Conservation (phyloP, 2,329 filamentous ascomycete species). For the Tolypocladium guangdongense region DNA sequence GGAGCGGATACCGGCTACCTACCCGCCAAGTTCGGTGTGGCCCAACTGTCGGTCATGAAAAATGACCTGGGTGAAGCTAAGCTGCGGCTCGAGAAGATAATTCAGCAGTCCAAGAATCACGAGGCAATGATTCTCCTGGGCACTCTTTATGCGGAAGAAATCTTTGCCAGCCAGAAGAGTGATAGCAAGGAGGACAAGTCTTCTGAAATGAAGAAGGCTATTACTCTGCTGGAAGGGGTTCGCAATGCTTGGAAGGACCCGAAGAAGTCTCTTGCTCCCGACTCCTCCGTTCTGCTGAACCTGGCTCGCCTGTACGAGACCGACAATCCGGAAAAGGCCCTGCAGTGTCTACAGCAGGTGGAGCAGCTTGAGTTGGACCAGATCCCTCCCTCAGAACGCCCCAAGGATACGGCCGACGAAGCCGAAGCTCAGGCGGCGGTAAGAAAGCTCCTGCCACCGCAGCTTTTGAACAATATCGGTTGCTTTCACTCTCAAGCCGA, state of each 20-base stretch:
- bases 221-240: constrained; percentile 72
- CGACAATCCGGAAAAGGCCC: constrained; percentile 77
- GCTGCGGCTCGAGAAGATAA: constrained; percentile 85
- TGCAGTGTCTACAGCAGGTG: constrained; percentile 85
- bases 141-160: constrained; percentile 87
- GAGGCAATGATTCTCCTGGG: constrained; percentile 91
- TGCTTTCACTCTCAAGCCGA: constrained; percentile 90
- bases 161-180: constrained; percentile 65
- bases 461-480: constrained; percentile 92
- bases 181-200: constrained; percentile 79
- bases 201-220: constrained; percentile 75
- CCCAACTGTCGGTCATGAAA: constrained; percentile 77
- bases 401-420: constrained; percentile 44
- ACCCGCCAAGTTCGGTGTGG: constrained; percentile 88
- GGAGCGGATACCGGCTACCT: constrained; percentile 84
- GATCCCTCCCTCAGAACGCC: constrained; percentile 58
- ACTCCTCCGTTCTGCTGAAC: constrained; percentile 82
- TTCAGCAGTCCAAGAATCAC: constrained; percentile 70
- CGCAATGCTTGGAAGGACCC: constrained; percentile 85
- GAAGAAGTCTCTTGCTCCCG: constrained; percentile 70
- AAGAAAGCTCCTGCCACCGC: constrained; percentile 72
- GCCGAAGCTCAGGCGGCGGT: constrained; percentile 48
- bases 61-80: constrained; percentile 87
- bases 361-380: constrained; percentile 81
- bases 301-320: constrained; percentile 83